Conservation (phyloP, 805 yeast species). For the Wickerhamiella spandovensis region DNA sequence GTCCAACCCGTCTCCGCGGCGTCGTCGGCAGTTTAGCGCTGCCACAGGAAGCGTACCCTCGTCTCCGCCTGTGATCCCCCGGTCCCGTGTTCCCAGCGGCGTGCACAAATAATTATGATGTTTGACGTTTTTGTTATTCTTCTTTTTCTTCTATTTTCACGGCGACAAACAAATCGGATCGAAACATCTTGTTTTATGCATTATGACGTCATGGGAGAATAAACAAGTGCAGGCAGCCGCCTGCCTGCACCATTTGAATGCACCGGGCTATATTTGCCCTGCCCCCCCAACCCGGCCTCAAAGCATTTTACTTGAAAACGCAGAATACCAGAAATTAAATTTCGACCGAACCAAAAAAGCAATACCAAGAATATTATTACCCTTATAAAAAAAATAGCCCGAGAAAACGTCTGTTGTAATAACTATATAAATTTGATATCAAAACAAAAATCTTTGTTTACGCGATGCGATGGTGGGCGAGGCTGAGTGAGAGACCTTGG, state of each 20-base stretch:
- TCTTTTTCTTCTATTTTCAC: constrained; percentile 9
- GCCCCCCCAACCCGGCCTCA: too few species aligned
- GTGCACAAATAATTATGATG: background rate
- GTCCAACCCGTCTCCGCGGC: constrained; percentile 24
- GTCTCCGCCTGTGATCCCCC: constrained; percentile 10
- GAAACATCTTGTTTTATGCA: background rate
- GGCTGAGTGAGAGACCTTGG: background rate
- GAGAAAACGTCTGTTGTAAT: too few species aligned
- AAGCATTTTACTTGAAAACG: too few species aligned
- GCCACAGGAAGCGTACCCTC: constrained; percentile 15
- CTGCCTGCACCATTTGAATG: too few species aligned
- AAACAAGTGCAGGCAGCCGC: background rate
- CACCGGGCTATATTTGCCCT: background rate
- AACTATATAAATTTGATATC: too few species aligned
- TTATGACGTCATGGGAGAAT: background rate
- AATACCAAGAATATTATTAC: too few species aligned
- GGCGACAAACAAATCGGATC: too few species aligned
- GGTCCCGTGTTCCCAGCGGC: constrained; percentile 6
- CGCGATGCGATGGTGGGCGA: background rate
- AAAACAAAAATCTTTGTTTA: too few species aligned
- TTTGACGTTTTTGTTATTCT: constrained; percentile 4
- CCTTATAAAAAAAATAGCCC: too few species aligned
- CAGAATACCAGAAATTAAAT: too few species aligned
- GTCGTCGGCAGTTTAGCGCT: constrained; percentile 11
- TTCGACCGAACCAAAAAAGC: too few species aligned